Evolutionary conservation across 257 asterid genomes (phyloP).

Genomic region (Nicotiana undulata): DNA sequence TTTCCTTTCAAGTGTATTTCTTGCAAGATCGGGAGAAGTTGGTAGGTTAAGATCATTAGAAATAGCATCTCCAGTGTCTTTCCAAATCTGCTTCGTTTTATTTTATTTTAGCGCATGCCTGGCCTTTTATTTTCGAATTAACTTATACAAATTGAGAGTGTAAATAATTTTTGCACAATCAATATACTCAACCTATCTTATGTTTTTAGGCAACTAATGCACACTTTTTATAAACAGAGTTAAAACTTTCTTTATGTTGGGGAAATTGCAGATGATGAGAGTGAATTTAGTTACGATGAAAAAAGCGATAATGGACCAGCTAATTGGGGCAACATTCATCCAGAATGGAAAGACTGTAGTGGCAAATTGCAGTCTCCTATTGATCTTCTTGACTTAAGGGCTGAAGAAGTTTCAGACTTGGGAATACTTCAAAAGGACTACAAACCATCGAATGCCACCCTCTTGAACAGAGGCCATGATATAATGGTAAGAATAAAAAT

Average conservation of each 20-base stretch:
- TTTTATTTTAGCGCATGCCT: neutral
- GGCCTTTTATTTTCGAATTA: neutral
- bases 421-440: slow-evolving; percentile 37
- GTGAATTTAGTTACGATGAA: slow-evolving; percentile 48
- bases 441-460: slow-evolving; percentile 49
- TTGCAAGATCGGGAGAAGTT: slow-evolving; percentile 37
- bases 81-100: too few relatives aligned
- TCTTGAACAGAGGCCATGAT: slow-evolving; percentile 66
- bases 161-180: too few relatives aligned
- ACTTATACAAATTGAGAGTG: too few relatives aligned
- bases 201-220: neutral
- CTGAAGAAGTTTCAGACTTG: slow-evolving; percentile 37
- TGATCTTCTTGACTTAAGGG: slow-evolving; percentile 45
- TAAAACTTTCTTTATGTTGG: neutral
- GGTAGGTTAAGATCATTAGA: slow-evolving; percentile 12
- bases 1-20: slow-evolving; percentile 2
- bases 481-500: slow-evolving; percentile 48
- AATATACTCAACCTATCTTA: too few relatives aligned
- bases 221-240: neutral
- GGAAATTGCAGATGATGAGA: slow-evolving; percentile 41
- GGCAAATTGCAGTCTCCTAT: slow-evolving; percentile 76
- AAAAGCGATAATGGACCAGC: slow-evolving; percentile 45
- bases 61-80: too few relatives aligned
- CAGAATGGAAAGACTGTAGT: slow-evolving; percentile 32
- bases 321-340: slow-evolving; percentile 54